Base-by-base conservation (phyloP, 23 red algal genomes). In the Gracilaria vermiculophylla region DNA sequence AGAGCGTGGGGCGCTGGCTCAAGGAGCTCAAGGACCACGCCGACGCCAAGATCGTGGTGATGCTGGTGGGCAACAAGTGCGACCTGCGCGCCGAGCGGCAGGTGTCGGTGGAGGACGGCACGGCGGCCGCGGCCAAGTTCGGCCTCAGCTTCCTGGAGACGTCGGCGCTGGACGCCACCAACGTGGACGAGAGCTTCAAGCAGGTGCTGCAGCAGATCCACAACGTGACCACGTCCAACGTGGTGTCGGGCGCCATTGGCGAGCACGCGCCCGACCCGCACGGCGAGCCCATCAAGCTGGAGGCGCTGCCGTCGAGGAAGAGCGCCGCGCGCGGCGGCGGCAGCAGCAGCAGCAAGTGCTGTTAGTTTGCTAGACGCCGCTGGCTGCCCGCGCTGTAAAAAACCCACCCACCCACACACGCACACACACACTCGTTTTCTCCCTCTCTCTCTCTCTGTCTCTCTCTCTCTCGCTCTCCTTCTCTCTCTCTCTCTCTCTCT, bases 21-120 rank as follows among this genome's bases (percentile, higher is more conserved):
- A 90, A 88, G 45, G 95, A 97, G 60, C 86, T 97, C 44, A 91
- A 83, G 34, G 95, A 97, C 33, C 90, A 97, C 64, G 95, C 95
- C 16, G 95, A 97, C 80, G 54, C 77, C 29, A 97, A 97, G 41
- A 97, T 97, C 41, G 95, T 97, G 0, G 92, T 97, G 37, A 94
- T 94, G 95, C 76, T 97, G 45, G 90, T 97, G 33, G 95, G 95
- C 51, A 97, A 97, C 95, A 97, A 97, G 72, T 80, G 79, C 35
- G 95, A 97, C 49, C 81, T 97, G 62, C 72, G 90, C 54, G 76
- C 94, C 35, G 67, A 94, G 44, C 90, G 95, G 16, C 71, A 91
- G 29, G 95, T 97, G 15, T 55, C 50, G 29, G 82, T 88, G 1
- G 90, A 97, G 15, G 83, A 97, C 44, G 95, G 90, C 36, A 92